Conservation (phyloP, 805 yeast genomes). For the Ogataea kodamae region DNA sequence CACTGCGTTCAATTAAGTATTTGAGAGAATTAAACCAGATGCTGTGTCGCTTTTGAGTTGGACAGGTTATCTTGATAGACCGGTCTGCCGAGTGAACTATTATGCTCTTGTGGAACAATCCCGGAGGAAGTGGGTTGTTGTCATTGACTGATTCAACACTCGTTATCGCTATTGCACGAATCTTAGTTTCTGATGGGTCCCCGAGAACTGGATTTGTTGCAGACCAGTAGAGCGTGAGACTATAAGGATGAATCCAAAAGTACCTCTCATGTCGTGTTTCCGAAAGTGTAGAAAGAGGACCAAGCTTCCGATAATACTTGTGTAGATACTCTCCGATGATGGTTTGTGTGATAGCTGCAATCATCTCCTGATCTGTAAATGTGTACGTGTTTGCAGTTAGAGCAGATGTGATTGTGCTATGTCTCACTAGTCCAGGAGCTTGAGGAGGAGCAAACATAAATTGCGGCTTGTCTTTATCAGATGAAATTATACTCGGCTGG, state of each 20-base stretch:
- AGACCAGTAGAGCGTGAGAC: constrained; percentile 88
- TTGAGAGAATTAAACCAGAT: constrained; percentile 86
- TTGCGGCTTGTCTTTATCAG: constrained; percentile 4
- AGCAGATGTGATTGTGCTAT: constrained; percentile 22
- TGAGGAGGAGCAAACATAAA: constrained; percentile 6
- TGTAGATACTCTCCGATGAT: constrained; percentile 87
- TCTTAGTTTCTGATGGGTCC: constrained; percentile 61
- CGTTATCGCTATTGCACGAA: constrained; percentile 76
- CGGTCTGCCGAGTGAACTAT: constrained; percentile 63
- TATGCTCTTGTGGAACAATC: constrained; percentile 80
- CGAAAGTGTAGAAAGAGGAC: constrained; percentile 69
- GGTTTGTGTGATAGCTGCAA: constrained; percentile 85
- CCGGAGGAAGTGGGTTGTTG: constrained; percentile 84
- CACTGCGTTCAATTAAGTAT: constrained; percentile 64
- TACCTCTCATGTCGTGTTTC: constrained; percentile 85
- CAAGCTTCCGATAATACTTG: constrained; percentile 79
- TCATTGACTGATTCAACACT: constrained; percentile 80
- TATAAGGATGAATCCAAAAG: constrained; percentile 96
- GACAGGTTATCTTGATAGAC: constrained; percentile 76
- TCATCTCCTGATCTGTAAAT: constrained; percentile 68
- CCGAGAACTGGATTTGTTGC: constrained; percentile 70
- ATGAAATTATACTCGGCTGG: constrained; percentile 15
- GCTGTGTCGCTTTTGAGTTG: constrained; percentile 82
- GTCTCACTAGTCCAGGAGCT: constrained; percentile 15
- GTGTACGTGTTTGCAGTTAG: constrained; percentile 53